Conservation (phyloP, 1,284 basidiomycete species). For the Cutaneotrichosporon sp. region DNA sequence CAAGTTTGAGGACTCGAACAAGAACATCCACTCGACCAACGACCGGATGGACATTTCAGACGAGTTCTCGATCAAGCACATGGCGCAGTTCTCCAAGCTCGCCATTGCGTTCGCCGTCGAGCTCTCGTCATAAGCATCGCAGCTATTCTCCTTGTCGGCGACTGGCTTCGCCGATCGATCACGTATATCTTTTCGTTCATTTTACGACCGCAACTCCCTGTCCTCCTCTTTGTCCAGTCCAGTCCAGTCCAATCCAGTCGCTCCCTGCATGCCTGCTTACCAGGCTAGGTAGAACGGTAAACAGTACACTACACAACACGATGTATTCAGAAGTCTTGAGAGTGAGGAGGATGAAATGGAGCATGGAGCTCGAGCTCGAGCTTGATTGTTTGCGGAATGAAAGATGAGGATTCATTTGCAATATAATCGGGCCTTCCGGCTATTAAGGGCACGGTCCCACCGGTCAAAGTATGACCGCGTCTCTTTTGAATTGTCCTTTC, state of each 20-base stretch:
- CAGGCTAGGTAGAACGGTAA: slow-evolving; percentile 1
- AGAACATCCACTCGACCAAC: slow-evolving; percentile 74
- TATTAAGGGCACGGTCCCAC: slow-evolving; percentile 6
- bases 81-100: slow-evolving; percentile 74
- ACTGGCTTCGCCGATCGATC: background rate
- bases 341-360: background rate
- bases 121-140: slow-evolving; percentile 48
- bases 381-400: background rate
- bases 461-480: background rate
- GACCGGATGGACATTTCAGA: slow-evolving; percentile 75
- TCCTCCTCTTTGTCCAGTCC: slow-evolving; percentile 1
- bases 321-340: slow-evolving; percentile 11
- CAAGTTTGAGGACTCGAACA: slow-evolving; percentile 59
- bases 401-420: background rate
- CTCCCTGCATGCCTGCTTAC: background rate
- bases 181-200: slow-evolving; percentile 1
- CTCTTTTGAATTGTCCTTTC: background rate
- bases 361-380: too few relatives aligned
- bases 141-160: background rate
- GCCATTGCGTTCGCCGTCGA: slow-evolving; percentile 81
- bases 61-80: slow-evolving; percentile 73
- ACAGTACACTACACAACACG: background rate
- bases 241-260: background rate
- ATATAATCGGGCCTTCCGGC: background rate
- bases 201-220: background rate